These are phyloP conservation scores for Globisporangium cederbergense DNA, from an alignment of 352 stramenopile genomes.

Conservation along the genomic window DNA sequence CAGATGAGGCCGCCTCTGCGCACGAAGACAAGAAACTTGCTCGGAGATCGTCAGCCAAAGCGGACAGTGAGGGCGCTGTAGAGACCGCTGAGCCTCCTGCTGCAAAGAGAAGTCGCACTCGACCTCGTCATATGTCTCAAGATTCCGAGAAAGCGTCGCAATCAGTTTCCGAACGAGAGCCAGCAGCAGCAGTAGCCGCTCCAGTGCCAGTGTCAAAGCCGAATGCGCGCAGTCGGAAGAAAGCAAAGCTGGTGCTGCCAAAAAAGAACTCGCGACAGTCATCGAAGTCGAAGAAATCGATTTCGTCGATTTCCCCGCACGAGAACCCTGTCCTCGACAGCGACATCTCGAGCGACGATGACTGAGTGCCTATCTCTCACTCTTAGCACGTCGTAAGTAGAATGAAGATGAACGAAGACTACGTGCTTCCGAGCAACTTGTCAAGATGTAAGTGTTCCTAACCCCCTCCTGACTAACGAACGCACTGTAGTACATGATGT, in stretches of 20 bases:
- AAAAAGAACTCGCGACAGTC: conserved; percentile 11
- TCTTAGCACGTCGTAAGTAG: neutral
- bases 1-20: neutral
- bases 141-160: neutral
- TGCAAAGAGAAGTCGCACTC: conserved; percentile 1
- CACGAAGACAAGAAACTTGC: neutral
- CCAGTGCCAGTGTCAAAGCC: conserved; percentile 2
- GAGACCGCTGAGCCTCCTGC: neutral
- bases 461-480: neutral
- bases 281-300: conserved; percentile 13
- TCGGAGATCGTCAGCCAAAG: neutral
- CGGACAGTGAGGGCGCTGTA: neutral
- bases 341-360: conserved; percentile 11
- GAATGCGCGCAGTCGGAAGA: conserved; percentile 11
- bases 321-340: conserved; percentile 17
- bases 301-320: conserved; percentile 19
- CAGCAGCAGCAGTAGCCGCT: neutral
- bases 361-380: neutral
- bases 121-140: conserved; percentile 6
- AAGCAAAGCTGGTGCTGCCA: conserved; percentile 10
- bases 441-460: neutral
- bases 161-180: neutral
- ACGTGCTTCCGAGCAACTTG: neutral
- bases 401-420: neutral
- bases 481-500: neutral